phyloP scores from a whole-genome alignment of 768 basidiomycete genomes.

The Royoungia palumana region DNA sequence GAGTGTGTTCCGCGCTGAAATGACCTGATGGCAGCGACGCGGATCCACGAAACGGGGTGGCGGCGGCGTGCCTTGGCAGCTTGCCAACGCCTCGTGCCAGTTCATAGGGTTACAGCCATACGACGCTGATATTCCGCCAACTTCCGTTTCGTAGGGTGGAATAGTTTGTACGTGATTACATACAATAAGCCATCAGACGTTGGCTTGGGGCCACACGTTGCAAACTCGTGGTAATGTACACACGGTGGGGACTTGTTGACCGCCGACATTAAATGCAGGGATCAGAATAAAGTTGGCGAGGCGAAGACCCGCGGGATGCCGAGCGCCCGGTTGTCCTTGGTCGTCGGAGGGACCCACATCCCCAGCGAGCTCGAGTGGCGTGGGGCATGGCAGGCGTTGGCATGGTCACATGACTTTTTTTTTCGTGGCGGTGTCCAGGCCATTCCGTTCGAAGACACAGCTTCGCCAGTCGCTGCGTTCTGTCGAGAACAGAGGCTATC shows the following conservation, averaged over 20 bases:
- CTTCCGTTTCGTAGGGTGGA: not conserved
- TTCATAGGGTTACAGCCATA: conserved; percentile 28
- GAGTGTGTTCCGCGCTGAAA: conserved; percentile 5
- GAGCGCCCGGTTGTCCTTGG: too few relatives aligned
- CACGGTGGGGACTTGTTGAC: not conserved
- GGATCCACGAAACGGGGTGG: not conserved
- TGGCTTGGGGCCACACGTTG: conserved; percentile 23
- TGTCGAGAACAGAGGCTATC: conserved; percentile 8
- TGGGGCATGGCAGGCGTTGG: not conserved
- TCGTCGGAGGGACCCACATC: too few relatives aligned
- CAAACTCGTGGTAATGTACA: conserved; percentile 8
- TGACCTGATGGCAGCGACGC: not conserved
- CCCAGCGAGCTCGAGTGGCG: too few relatives aligned
- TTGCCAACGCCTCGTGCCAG: conserved; percentile 19
- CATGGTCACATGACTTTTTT: conserved; percentile 11
- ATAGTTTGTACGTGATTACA: conserved; percentile 15
- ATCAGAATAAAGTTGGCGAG: too few relatives aligned
- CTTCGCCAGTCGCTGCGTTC: not conserved
- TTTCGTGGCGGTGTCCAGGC: conserved; percentile 2
- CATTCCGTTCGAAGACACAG: conserved; percentile 15
- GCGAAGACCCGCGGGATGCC: too few relatives aligned
- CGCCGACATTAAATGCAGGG: too few relatives aligned
- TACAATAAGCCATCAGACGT: not conserved
- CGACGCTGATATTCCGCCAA: not conserved
- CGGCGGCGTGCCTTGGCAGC: conserved; percentile 22